A percentile compares a stretch with the other conserved stretches of the same genome.
phyloP scores from a whole-genome alignment of 306 rosid species.

The Bauhinia variegata region DNA sequence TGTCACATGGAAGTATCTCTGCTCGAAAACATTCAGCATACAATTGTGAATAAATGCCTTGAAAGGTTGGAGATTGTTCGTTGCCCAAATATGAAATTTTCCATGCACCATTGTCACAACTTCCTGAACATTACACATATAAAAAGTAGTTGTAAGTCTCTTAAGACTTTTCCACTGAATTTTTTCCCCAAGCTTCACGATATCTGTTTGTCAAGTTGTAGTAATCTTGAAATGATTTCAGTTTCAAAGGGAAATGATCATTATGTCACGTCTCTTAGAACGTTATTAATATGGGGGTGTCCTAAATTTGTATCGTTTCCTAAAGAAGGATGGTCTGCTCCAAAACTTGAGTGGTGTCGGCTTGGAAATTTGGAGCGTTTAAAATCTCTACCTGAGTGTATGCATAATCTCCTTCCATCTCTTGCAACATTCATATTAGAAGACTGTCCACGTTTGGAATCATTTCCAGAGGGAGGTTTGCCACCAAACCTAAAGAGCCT shows the following conservation, averaged over 20 bases:
- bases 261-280: background rate
- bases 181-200: conserved; percentile 1
- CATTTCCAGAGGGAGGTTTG: conserved; percentile 5
- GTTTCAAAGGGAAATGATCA: background rate
- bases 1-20: background rate
- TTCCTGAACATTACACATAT: background rate
- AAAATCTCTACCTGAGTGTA: conserved; percentile 25
- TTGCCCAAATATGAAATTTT: conserved; percentile 8
- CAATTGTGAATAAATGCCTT: background rate
- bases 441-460: background rate
- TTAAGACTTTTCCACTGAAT: conserved; percentile 3
- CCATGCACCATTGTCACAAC: background rate
- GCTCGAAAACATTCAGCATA: conserved; percentile 17
- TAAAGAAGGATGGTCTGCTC: conserved; percentile 11
- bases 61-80: rapidly evolving
- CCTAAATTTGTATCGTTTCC: conserved; percentile 36
- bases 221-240: conserved; percentile 2
- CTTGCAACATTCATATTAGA: rapidly evolving
- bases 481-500: background rate
- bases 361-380: background rate
- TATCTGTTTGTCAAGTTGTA: rapidly evolving
- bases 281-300: background rate
- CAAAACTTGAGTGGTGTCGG: background rate
- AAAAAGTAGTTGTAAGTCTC: background rate
- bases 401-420: conserved; percentile 28